phyloP scores from a whole-genome alignment of 495 filamentous ascomycete genomes.

The Platismatia glauca region DNA sequence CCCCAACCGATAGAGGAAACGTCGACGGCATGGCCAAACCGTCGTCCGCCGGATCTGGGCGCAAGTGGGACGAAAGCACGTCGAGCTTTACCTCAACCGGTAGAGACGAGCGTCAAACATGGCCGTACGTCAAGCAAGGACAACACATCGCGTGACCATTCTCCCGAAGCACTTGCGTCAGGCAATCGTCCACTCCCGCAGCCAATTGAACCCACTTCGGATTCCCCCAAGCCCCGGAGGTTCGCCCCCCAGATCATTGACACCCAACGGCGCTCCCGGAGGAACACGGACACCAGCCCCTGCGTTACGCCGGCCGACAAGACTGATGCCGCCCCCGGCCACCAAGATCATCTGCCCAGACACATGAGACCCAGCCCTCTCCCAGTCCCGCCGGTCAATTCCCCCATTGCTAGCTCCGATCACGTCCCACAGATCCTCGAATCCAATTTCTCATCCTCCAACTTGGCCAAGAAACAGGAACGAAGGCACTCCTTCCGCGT shows the following conservation, averaged over 20 bases:
- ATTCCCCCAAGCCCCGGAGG: neutral
- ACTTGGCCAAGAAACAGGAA: constrained; percentile 34
- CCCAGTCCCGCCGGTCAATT: constrained; percentile 24
- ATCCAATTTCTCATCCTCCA: constrained; percentile 41
- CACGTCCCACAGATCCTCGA: constrained; percentile 26
- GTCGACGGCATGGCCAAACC: neutral
- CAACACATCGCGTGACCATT: constrained; percentile 18
- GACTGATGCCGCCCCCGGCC: constrained; percentile 30
- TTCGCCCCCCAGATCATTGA: constrained; percentile 53
- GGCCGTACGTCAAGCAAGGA: constrained; percentile 30
- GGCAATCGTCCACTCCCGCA: constrained; percentile 13
- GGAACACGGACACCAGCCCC: constrained; percentile 27
- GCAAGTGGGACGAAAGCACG: constrained; percentile 1
- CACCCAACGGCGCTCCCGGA: constrained; percentile 43
- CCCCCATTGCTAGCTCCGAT: constrained; percentile 24
- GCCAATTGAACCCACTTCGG: constrained; percentile 19
- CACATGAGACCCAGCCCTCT: constrained; percentile 16
- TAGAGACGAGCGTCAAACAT: constrained; percentile 17
- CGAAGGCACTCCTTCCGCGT: constrained; percentile 49
- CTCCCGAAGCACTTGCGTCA: constrained; percentile 9
- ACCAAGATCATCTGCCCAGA: constrained; percentile 14
- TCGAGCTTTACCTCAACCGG: constrained; percentile 21
- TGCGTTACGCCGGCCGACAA: constrained; percentile 28
- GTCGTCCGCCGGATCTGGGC: neutral
- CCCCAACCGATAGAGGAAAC: constrained; percentile 22